These are phyloP conservation scores for Fusarium buharicum DNA, from an alignment of 2,329 filamentous ascomycete species.

Conservation along the genomic window DNA sequence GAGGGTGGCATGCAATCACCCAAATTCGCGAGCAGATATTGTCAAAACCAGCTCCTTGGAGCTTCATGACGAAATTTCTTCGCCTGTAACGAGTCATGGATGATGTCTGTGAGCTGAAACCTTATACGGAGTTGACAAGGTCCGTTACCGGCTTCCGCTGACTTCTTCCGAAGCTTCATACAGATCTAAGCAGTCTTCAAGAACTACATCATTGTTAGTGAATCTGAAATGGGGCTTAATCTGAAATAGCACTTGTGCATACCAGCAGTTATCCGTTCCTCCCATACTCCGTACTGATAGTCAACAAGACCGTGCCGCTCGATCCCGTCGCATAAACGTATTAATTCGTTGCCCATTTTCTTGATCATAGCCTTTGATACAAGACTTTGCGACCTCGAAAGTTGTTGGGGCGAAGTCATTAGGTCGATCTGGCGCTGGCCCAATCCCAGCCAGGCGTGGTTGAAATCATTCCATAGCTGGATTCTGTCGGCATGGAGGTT, in stretches of 20 bases:
- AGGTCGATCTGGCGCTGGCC: slow-evolving; percentile 87
- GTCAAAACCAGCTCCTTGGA: slow-evolving; percentile 6
- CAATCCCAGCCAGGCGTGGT: slow-evolving; percentile 87
- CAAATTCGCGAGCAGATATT: slow-evolving; percentile 18
- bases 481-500: slow-evolving; percentile 79
- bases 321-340: slow-evolving; percentile 84
- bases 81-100: background rate
- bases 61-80: background rate
- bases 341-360: slow-evolving; percentile 83
- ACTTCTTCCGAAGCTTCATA: slow-evolving; percentile 55
- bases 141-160: slow-evolving; percentile 44
- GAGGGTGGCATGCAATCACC: slow-evolving; percentile 19
- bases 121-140: background rate
- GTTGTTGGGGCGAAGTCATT: slow-evolving; percentile 67
- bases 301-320: slow-evolving; percentile 95
- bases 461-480: slow-evolving; percentile 93
- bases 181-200: slow-evolving; percentile 57
- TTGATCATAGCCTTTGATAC: slow-evolving; percentile 76
- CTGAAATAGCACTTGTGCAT: slow-evolving; percentile 53
- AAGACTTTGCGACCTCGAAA: slow-evolving; percentile 68
- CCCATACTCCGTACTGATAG: slow-evolving; percentile 96
- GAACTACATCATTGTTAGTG: slow-evolving; percentile 44
- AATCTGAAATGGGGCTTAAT: slow-evolving; percentile 3
- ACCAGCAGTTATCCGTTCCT: slow-evolving; percentile 90
- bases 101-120: background rate